These are phyloP conservation scores for Crucibulum laeve DNA, from an alignment of 768 basidiomycete genomes.

Conservation along the genomic window DNA sequence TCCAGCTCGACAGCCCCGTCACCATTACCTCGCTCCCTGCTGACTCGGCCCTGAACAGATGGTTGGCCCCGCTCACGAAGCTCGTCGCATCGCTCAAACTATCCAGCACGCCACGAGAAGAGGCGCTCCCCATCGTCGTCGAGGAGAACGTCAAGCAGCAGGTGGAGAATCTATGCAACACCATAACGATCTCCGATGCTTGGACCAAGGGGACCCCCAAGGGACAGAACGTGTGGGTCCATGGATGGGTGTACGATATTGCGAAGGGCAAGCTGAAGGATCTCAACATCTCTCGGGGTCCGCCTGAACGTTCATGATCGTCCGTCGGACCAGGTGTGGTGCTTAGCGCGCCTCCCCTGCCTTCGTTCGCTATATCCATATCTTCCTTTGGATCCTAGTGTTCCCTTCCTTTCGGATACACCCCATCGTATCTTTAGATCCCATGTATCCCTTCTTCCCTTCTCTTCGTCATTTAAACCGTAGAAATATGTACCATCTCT, in stretches of 20 bases:
- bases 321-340: too few species aligned
- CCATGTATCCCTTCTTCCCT: too few species aligned
- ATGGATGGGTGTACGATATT: constrained; percentile 73
- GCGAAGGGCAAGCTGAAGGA: constrained; percentile 55
- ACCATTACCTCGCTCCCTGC: constrained; percentile 28
- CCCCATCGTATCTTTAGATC: too few species aligned
- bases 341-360: too few species aligned
- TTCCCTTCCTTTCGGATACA: too few species aligned
- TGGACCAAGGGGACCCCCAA: constrained; percentile 40
- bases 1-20: constrained; percentile 23
- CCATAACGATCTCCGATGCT: constrained; percentile 39
- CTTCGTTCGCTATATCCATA: too few species aligned
- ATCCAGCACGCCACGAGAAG: constrained; percentile 22
- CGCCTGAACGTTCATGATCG: constrained; percentile 12
- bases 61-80: constrained; percentile 65
- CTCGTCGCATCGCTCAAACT: constrained; percentile 46
- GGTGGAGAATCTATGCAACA: constrained; percentile 44
- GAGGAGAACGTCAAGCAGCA: constrained; percentile 59
- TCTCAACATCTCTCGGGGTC: constrained; percentile 42
- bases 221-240: constrained; percentile 49
- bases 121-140: constrained; percentile 42
- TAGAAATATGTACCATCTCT: too few species aligned
- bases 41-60: constrained; percentile 55
- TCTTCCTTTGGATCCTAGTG: too few species aligned
- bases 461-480: too few species aligned